A percentile compares a stretch with the other conserved stretches of the same genome.
Evolutionary conservation across 169 alveolate genomes (phyloP).

Genomic region (Perkinsus chesapeaki): DNA sequence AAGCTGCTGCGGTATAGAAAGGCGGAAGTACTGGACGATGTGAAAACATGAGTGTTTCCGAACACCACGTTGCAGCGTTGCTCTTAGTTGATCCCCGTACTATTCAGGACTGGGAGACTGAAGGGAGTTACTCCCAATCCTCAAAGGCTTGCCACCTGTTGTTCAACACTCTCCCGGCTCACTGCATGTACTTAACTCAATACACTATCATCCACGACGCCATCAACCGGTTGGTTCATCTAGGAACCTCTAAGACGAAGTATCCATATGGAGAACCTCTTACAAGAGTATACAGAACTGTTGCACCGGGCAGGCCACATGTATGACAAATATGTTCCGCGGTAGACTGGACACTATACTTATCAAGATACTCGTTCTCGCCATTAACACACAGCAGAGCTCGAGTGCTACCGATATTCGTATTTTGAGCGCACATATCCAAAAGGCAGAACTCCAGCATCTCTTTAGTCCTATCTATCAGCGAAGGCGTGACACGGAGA

Average conservation of each 20-base stretch:
- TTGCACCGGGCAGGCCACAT: neutral
- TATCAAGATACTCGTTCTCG: neutral
- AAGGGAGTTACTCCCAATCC: no score
- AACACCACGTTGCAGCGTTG: neutral
- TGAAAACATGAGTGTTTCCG: neutral
- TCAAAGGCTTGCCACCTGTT: neutral
- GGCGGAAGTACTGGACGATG: neutral
- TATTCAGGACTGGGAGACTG: neutral
- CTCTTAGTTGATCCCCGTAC: neutral
- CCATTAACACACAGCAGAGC: neutral
- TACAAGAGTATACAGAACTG: neutral
- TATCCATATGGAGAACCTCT: neutral
- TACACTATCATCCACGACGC: neutral
- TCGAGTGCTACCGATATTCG: neutral
- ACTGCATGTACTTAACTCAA: neutral
- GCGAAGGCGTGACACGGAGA: neutral
- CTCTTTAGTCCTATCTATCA: neutral
- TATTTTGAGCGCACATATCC: neutral
- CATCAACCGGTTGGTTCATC: neutral
- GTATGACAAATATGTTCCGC: neutral
- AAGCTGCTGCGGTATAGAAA: neutral
- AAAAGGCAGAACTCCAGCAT: neutral
- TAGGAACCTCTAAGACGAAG: neutral
- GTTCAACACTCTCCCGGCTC: neutral
- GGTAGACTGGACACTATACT: neutral